Base-by-base conservation (phyloP, 345 rosid genomes). In the Gossypium australe region DNA sequence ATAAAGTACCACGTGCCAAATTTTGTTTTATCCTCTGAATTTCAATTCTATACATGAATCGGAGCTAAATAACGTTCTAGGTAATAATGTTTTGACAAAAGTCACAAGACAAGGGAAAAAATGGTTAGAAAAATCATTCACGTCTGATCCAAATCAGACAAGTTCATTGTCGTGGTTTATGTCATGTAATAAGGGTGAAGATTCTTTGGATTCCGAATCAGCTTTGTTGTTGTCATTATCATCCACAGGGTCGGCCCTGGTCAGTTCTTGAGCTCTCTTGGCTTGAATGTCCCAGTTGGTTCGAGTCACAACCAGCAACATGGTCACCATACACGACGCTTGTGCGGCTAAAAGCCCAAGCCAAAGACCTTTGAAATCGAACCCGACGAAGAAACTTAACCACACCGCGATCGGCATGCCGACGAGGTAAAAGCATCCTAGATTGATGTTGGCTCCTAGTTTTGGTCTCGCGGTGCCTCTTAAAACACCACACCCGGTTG, bases 401-500 rank as follows among this genome's bases (percentile, higher is more conserved):
- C 91, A 89, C 18, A 93, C 75, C 0, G 98, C 97, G 55, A 93
- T 82, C 7, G 98, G 98, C 85, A 80, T 93, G 9, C 98, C 98
- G 2, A 90, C 90, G 2, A 87, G 79, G 78, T 93, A 93, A 75
- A 93, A 93, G 65, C 97, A 89, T 27, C 91, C 86, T 77, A 91
- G 76, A 81, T 93, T 93, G 68, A 93, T 86, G 80, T 91, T 89
- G 14, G 98, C 98, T 66, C 92, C 98, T 67, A 90, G 25, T 66
- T 88, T 89, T 7, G 98, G 98, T 67, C 97, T 85, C 0, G 97
- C 98, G 1, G 90, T 86, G 52, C 98, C 98, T 82, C 98, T 80
- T 66, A 93, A 65, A 2, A 91, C 95, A 0, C 98, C 98, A 66
- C 98, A 93, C 1, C 88, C 84, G 9, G 93, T 89, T 11, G 98